Evolutionary conservation across 78 protist species (phyloP).

Genomic region (Dictyostelium intermedium): DNA sequence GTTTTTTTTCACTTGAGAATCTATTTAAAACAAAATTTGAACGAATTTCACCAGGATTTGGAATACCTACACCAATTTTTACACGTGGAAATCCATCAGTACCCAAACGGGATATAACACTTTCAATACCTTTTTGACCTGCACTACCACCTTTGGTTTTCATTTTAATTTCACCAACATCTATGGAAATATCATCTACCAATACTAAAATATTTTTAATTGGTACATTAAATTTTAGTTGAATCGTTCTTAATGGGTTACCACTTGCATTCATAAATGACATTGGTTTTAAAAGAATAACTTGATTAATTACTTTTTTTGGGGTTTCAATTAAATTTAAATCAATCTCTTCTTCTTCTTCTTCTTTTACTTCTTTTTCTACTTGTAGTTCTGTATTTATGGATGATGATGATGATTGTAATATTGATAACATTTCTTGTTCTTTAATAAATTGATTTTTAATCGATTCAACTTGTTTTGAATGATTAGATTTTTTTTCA

Average conservation of each 20-base stretch:
- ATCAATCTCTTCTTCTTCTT: not conserved
- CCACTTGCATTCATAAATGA: conserved; percentile 67
- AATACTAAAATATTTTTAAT: conserved; percentile 33
- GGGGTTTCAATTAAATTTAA: not conserved
- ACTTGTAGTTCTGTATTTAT: not conserved
- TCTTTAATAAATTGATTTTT: not conserved
- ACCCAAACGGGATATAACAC: conserved; percentile 42
- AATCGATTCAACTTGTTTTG: not conserved
- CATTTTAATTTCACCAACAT: conserved; percentile 16
- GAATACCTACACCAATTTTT: conserved; percentile 51
- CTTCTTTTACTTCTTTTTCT: not conserved
- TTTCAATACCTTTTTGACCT: conserved; percentile 74
- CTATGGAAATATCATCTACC: conserved; percentile 21
- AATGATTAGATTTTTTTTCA: not conserved
- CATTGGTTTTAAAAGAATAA: conserved; percentile 39
- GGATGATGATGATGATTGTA: not conserved
- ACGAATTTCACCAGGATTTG: not conserved
- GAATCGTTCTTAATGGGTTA: conserved; percentile 4
- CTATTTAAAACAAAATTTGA: conserved; percentile 12
- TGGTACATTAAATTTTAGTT: conserved; percentile 31
- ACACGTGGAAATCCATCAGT: conserved; percentile 15
- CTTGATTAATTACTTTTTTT: conserved; percentile 7
- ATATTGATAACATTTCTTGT: not conserved
- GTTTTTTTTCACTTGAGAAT: not conserved
- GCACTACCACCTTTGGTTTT: conserved; percentile 50